Base-by-base conservation (phyloP, 305 asterid genomes). In the Fraxinus albicans region DNA sequence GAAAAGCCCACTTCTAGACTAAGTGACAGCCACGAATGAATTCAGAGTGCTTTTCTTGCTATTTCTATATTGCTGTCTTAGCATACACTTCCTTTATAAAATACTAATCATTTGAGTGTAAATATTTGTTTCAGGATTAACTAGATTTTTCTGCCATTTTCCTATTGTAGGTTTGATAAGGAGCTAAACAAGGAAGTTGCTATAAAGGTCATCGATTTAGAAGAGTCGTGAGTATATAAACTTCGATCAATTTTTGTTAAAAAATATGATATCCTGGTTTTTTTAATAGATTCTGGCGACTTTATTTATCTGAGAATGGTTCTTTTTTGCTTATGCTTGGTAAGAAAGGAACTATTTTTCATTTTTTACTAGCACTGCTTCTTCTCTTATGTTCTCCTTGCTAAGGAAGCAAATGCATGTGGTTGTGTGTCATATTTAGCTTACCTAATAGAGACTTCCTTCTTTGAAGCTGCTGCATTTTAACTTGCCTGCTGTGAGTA, bases 121-220 rank as follows among this genome's bases (percentile, higher is more conserved):
- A 73, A 73, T 8, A 15, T 83, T 23, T 35, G n/a, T 77, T 60
- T 55, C 75, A 60, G 35, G 77, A 80, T 25, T 83, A 55, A 83
- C 80, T 78, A 63, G 33, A 77, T 63, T 12, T 35, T 73, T 31
- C 63, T 82, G 27, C 42, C 65, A 31, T 85, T 88, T 67, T 84
- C 44, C 75, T 85, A 81, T 82, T 93, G 92, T 95, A 95, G 99
- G 90, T 95, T 90, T 76, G 99, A 95, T 79, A 93, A 91, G 86
- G 98, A 95, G 80, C 89, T 93, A 40, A 93, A 94, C 88, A 95
- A 89, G 90, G 97, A 86, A 84, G 97, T 95, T 77, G 99, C 99
- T 81, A 93, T 95, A 83, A 95, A 95, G 90, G 97, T 94, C 89
- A 95, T 95, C 85, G 99, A 95, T 90, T 94, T 95, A 77, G 99